A percentile compares a stretch with the other conserved stretches of the same genome.
Evolutionary conservation across 345 rosid genomes (phyloP).

Genomic region (Lumnitzera littorea): DNA sequence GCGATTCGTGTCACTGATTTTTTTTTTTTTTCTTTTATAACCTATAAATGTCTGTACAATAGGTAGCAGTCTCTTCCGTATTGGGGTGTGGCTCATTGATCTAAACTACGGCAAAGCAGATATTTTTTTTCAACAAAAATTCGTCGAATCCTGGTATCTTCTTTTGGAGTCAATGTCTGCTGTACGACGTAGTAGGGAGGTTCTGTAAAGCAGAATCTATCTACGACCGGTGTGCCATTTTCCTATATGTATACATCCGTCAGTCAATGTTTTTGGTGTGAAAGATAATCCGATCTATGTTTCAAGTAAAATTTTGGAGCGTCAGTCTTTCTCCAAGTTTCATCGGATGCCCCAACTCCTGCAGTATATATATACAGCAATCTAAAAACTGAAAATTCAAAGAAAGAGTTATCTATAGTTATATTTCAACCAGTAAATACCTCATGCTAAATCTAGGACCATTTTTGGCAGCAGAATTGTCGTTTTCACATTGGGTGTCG

Average conservation of each 20-base stretch:
- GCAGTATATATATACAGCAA: constrained; percentile 13
- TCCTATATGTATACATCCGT: background rate
- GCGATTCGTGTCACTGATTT: background rate
- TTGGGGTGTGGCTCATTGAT: background rate
- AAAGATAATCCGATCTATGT: too few relatives aligned
- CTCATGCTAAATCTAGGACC: constrained; percentile 30
- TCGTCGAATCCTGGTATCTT: background rate
- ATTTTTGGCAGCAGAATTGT: constrained; percentile 25
- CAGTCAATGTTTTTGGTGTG: background rate
- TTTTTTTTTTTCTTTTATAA: background rate
- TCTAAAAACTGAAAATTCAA: background rate
- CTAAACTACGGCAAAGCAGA: background rate
- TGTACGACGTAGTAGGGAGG: background rate
- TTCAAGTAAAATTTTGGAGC: too few relatives aligned
- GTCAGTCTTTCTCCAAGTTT: background rate
- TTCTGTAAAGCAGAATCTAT: background rate
- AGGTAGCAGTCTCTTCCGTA: background rate
- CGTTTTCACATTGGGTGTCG: constrained; percentile 26
- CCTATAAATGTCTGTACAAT: constrained; percentile 5
- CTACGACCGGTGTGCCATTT: background rate
- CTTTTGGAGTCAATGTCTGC: background rate
- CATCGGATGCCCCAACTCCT: constrained; percentile 60
- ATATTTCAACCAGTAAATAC: constrained; percentile 19
- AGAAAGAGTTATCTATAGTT: background rate
- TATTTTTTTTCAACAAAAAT: background rate